Base-by-base conservation (phyloP, 1,139 yeast species). In the Magnusiomyces paraingens region DNA sequence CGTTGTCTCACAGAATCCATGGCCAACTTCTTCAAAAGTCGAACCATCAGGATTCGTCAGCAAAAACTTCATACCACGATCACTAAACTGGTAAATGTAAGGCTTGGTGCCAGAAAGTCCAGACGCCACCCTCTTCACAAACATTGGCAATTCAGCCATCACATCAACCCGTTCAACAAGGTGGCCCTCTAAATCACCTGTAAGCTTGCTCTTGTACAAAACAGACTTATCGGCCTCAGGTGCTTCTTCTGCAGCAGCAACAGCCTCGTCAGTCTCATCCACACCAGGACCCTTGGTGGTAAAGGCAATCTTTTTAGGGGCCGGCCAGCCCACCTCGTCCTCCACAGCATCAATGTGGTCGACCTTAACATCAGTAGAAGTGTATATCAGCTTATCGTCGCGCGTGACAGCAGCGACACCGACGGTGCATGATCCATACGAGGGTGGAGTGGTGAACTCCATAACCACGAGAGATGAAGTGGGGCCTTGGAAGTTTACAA, bases 81-180 rank as follows among this genome's bases (percentile, higher is more conserved):
- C 48, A 67, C 85, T 81, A 73, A 81, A 93, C 73, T 93, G 99
- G 72, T 91, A 93, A 65, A 93, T 91, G 73, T 81, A 93, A 40
- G 99, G 99, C 68, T 84, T 87, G 46, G 98, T 85, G 53, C 98
- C 99, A 14, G 95, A 93, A 55, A 91, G 94, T 57, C 96, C 96
- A 60, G 91, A 83, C 46, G 89, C 98, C 58, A 93, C 87, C 64
- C 84, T 86, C 72, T 93, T 93, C 61, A 93, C 95, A 72, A 93
- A 90, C 62, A 81, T 84, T 47, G 99, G 99, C 58, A 93, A 85
- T 73, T 93, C 99, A 46, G 93, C 90, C 97, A 93, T 90, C 58
- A 93, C 98, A 71, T 93, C 99, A 55, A 93, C 91, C 66, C 98
- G 82, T 73, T 89, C 97, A 53, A 88, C 83, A 62, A 87, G 72